phyloP scores from a whole-genome alignment of 192 early-diverging fungal genomes.

The Jimgerdemannia flammicorona region DNA sequence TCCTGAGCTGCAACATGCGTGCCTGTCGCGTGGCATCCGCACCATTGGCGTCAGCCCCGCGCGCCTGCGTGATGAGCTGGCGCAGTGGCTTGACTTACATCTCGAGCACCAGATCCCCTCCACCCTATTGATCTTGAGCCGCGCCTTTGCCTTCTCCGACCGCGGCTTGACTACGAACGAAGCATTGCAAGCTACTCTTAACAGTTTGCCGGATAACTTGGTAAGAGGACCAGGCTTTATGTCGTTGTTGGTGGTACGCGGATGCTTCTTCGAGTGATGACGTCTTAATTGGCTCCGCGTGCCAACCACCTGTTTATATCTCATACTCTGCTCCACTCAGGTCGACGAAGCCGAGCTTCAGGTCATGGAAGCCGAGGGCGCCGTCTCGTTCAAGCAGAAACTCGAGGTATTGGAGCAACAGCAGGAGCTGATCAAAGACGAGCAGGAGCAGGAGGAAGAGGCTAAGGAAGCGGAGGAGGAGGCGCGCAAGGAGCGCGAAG shows the following conservation, averaged over 20 bases:
- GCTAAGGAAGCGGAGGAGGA: conserved; percentile 58
- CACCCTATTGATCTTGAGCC: conserved; percentile 83
- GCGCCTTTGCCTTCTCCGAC: conserved; percentile 78
- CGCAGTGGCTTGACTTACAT: conserved; percentile 95
- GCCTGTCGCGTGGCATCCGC: conserved; percentile 85
- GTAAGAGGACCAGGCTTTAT: conserved; percentile 35
- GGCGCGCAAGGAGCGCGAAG: conserved; percentile 28
- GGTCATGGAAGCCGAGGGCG: conserved; percentile 84
- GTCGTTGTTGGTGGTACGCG: not conserved
- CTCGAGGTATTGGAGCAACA: conserved; percentile 93
- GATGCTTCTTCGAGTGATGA: not conserved
- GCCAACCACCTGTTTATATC: not conserved
- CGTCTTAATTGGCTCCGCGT: not conserved
- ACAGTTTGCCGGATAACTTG: conserved; percentile 86
- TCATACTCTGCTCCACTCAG: conserved; percentile 3
- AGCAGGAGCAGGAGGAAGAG: conserved; percentile 83
- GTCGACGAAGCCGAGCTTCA: conserved; percentile 81
- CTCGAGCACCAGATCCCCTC: conserved; percentile 89
- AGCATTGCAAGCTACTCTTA: conserved; percentile 89
- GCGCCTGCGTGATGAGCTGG: conserved; percentile 81
- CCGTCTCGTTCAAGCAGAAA: conserved; percentile 90
- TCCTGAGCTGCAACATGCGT: conserved; percentile 85
- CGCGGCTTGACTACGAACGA: conserved; percentile 50
- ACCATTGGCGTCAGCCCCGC: conserved; percentile 86
- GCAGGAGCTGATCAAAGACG: conserved; percentile 95